Base-by-base conservation (phyloP, 2,329 filamentous ascomycete genomes). In the Calonectria leucothoes region DNA sequence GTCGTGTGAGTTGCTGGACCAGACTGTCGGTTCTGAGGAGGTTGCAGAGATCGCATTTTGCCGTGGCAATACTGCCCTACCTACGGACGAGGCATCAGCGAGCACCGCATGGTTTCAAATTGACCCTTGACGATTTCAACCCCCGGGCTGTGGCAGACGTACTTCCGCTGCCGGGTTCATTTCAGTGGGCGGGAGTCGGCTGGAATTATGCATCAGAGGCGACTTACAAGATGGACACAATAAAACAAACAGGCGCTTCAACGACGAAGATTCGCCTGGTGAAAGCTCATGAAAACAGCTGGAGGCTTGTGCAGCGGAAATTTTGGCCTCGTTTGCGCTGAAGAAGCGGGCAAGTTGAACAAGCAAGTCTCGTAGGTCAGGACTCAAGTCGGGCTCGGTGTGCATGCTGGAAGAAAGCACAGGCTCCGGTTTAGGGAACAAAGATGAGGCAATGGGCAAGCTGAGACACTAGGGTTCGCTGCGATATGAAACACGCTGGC, bases 261-360 rank as follows among this genome's bases (percentile, higher is more conserved):
- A 52, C n/a, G 49, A 15, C 6, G 49, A 52, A 23, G 49, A 52
- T 25, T 52, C 49, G 49, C 12, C 25, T 27, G 49, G n/a, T 29
- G 49, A 52, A 52, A 52, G 49, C 25, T 52, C 17, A 6, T 27
- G 49, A 25, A 52, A 52, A 52, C 49, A 52, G 49, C 7, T 52
- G 49, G 49, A 52, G 49, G 49, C 52, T 51, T 71, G 49, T 25
- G 69, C 20, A 33, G 63, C 63, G 1, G 69, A 71, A 27, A 71
- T 51, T 49, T 23, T 61, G 17, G 5, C 39, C 52, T 71, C 69
- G 29, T 71, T 71, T 11, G 69, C 63, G 39, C 63, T 71, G 29
- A 59, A 71, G 51, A 66, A 66, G 63, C 33, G 63, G 15, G 29
- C 69, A 67, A 71, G 69, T 29, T 63, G 69, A 51, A 15, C 27